Percentiles rank a stretch among this genome's conserved stretches.
These are phyloP conservation scores for Lophiotrema nucula DNA, from an alignment of 495 filamentous ascomycete species.

Conservation along the genomic window DNA sequence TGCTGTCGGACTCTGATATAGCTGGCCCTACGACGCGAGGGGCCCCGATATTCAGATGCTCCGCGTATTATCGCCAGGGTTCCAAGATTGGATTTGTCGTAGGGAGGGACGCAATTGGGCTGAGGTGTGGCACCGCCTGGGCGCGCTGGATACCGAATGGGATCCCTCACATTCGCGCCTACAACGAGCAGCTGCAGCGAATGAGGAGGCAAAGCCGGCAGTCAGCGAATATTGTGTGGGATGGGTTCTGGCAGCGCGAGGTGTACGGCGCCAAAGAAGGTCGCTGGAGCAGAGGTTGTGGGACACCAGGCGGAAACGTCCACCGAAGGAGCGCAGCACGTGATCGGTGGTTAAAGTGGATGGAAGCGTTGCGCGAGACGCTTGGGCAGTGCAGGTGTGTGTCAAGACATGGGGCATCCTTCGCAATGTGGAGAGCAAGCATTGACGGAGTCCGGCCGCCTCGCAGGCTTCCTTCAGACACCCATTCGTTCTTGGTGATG, in stretches of 20 bases:
- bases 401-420: conserved; percentile 9
- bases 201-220: conserved; percentile 7
- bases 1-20: not conserved
- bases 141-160: conserved; percentile 25
- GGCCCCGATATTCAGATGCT: conserved; percentile 1
- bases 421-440: conserved; percentile 9
- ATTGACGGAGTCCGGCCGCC: conserved; percentile 21
- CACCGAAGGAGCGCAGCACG: conserved; percentile 7
- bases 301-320: not conserved
- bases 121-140: conserved; percentile 30
- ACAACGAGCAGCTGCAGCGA: conserved; percentile 5
- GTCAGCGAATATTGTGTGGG: not conserved
- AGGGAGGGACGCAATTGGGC: conserved; percentile 25
- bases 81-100: not conserved
- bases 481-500: too few relatives aligned
- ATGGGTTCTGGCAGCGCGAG: not conserved
- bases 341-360: conserved; percentile 14
- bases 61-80: conserved; percentile 26
- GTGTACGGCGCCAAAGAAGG: conserved; percentile 3
- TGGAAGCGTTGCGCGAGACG: not conserved
- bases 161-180: conserved; percentile 27
- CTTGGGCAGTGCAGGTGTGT: not conserved
- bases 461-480: not conserved
- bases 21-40: conserved; percentile 21
- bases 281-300: conserved; percentile 8